A percentile compares a stretch with the other conserved stretches of the same genome.
These are phyloP conservation scores for Carex sylvatica DNA, from an alignment of 202 grass and related monocot genomes.

Conservation along the genomic window DNA sequence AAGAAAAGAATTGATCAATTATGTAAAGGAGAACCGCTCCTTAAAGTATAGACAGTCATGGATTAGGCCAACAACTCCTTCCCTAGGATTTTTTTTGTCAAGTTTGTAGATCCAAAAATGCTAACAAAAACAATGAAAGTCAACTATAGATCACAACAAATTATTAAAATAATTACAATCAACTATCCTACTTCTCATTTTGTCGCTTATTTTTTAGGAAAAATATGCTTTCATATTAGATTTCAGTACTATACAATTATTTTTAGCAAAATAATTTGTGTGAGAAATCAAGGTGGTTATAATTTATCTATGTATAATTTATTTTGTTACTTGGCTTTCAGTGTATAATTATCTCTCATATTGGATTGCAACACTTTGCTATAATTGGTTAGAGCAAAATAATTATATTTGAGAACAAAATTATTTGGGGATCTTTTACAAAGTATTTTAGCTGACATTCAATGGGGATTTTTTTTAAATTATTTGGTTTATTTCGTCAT, in stretches of 20 bases:
- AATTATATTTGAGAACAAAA: neutral
- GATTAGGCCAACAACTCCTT: constrained; percentile 20
- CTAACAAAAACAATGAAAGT: constrained; percentile 1
- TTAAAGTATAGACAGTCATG: neutral
- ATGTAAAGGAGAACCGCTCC: neutral
- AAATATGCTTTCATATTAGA: neutral
- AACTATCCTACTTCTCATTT: neutral
- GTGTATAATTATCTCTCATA: neutral
- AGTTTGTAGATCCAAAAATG: neutral
- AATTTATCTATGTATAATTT: neutral
- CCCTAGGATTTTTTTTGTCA: neutral
- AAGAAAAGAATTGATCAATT: neutral
- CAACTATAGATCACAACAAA: neutral
- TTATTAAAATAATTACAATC: neutral
- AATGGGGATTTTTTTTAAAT: too few relatives aligned
- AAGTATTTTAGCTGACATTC: neutral
- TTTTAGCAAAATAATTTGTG: neutral
- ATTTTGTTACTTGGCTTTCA: neutral
- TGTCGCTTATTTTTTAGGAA: neutral
- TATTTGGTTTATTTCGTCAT: neutral
- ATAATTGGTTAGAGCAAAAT: neutral
- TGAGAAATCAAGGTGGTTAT: neutral
- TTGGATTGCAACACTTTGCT: neutral
- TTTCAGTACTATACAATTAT: neutral
- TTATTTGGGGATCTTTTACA: too few relatives aligned